Conservation (phyloP, 1,284 basidiomycete species). For the Pterulicium gracile region DNA sequence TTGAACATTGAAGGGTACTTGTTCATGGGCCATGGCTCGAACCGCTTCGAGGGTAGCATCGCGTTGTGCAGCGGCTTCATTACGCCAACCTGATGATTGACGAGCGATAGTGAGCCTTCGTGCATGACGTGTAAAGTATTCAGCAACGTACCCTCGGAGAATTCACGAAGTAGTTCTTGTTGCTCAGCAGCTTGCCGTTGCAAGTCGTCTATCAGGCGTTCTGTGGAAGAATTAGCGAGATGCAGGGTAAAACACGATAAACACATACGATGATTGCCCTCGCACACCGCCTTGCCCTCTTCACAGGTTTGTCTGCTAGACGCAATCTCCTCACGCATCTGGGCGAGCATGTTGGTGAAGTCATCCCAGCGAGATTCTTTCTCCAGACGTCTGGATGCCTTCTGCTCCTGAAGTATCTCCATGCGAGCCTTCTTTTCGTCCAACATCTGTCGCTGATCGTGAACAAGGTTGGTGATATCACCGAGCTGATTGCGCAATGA, state of each 20-base stretch:
- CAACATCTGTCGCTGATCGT: constrained; percentile 46
- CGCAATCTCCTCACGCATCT: constrained; percentile 42
- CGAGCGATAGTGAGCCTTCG: too few relatives aligned
- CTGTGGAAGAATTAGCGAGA: background rate
- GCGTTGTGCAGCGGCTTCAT: constrained; percentile 50
- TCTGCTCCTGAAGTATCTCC: constrained; percentile 50
- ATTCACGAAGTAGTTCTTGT: constrained; percentile 32
- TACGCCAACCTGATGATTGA: constrained; percentile 50
- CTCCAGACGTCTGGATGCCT: constrained; percentile 37
- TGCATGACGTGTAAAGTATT: constrained; percentile 2
- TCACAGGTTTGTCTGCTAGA: constrained; percentile 37
- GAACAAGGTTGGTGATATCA: constrained; percentile 59
- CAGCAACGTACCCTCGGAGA: constrained; percentile 40
- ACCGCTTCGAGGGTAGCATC: constrained; percentile 52
- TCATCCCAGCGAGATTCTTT: constrained; percentile 44
- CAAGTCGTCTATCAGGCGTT: constrained; percentile 36
- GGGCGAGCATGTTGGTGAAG: constrained; percentile 44
- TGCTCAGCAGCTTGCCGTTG: constrained; percentile 40
- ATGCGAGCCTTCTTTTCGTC: constrained; percentile 42
- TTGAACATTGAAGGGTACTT: constrained; percentile 69
- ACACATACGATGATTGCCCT: constrained; percentile 6
- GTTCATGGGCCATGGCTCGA: constrained; percentile 52
- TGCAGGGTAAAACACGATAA: background rate
- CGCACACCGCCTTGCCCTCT: constrained; percentile 38
- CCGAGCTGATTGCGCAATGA: constrained; percentile 44